Conservation (phyloP, 73 alveolate genomes). For the Paramecium biaurelia region DNA sequence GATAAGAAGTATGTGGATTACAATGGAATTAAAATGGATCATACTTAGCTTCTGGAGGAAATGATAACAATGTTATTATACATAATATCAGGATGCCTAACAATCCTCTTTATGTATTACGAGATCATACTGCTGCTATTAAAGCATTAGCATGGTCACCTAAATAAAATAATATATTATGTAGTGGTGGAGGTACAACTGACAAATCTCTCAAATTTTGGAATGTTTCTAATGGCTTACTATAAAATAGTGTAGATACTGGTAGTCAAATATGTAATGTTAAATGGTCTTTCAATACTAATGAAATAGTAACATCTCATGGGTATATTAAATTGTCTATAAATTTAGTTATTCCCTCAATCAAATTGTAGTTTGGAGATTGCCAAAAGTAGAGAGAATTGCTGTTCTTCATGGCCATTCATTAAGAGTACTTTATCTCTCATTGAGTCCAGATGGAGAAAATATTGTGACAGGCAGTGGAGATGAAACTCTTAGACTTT, state of each 20-base stretch:
- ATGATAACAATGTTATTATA: slow-evolving; percentile 75
- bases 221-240: slow-evolving; percentile 80
- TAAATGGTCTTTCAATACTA: slow-evolving; percentile 79
- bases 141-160: slow-evolving; percentile 98
- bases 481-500: slow-evolving; percentile 92
- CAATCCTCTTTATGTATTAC: slow-evolving; percentile 62
- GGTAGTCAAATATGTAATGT: slow-evolving; percentile 92
- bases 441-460: slow-evolving; percentile 92
- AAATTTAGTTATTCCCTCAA: slow-evolving; percentile 67
- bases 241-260: slow-evolving; percentile 77
- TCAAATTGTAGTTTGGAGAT: slow-evolving; percentile 89
- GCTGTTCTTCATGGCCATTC: slow-evolving; percentile 91
- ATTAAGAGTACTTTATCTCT: slow-evolving; percentile 84
- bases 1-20: slow-evolving; percentile 87
- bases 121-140: slow-evolving; percentile 91
- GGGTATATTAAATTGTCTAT: slow-evolving; percentile 63
- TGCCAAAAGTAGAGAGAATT: slow-evolving; percentile 81
- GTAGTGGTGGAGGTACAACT: slow-evolving; percentile 96
- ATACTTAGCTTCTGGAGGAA: slow-evolving; percentile 79
- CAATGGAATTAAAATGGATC: slow-evolving; percentile 85
- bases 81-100: slow-evolving; percentile 64
- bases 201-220: slow-evolving; percentile 90
- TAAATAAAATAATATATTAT: slow-evolving; percentile 80
- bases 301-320: slow-evolving; percentile 94
- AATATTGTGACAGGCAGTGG: slow-evolving; percentile 95